Percentiles rank a stretch among this genome's conserved stretches.
phyloP scores from a whole-genome alignment of 202 grass and related monocot genomes.

The Dendrocalamus latiflorus region DNA sequence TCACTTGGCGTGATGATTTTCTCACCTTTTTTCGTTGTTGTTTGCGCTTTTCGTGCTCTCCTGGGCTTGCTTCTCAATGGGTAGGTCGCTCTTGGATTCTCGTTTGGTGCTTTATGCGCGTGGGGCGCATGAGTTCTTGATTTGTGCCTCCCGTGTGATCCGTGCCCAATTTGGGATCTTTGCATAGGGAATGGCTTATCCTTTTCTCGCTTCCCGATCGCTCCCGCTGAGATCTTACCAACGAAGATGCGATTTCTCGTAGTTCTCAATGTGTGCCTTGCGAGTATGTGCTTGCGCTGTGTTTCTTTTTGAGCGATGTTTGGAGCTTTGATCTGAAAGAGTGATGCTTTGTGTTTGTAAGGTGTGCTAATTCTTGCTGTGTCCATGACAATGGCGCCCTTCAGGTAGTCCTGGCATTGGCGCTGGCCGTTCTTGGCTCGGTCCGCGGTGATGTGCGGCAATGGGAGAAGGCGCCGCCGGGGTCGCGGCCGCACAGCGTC shows the following conservation, averaged over 20 bases:
- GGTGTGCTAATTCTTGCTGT: constrained; percentile 19
- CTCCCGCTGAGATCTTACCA: constrained; percentile 15
- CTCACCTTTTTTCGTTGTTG: no score
- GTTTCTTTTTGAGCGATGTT: not conserved
- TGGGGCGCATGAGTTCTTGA: not conserved
- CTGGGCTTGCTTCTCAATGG: constrained; percentile 7
- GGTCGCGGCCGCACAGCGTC: constrained; percentile 72
- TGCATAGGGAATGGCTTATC: not conserved
- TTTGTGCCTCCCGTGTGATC: constrained; percentile 22
- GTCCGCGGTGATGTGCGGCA: constrained; percentile 13
- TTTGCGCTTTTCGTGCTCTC: not conserved
- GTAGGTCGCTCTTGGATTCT: constrained; percentile 34
- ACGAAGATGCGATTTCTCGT: constrained; percentile 17
- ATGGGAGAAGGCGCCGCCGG: constrained; percentile 18
- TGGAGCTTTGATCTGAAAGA: constrained; percentile 11
- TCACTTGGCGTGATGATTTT: not conserved
- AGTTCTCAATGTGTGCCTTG: not conserved
- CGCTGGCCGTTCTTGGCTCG: constrained; percentile 3
- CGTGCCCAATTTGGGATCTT: constrained; percentile 25
- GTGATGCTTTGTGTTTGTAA: not conserved
- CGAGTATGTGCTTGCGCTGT: not conserved
- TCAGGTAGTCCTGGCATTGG: constrained; percentile 41
- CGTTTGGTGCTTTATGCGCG: constrained; percentile 10
- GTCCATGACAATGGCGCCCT: constrained; percentile 35
- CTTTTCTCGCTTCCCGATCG: constrained; percentile 16